Base-by-base conservation (phyloP, 495 filamentous ascomycete genomes). In the Aspergillus campestris region DNA sequence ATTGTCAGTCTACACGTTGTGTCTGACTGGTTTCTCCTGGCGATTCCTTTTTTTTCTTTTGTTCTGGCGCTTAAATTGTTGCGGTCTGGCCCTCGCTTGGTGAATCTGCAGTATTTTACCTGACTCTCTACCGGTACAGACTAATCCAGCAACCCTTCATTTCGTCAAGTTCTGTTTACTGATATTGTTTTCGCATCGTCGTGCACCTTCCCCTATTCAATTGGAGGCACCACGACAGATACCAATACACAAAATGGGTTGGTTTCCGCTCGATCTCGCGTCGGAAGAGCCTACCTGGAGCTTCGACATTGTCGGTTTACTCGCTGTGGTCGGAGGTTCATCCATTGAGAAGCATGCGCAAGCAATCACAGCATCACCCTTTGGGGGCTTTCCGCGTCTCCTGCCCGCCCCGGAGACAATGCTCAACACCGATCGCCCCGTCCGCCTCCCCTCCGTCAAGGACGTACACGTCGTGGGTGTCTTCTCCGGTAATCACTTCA, bases 341-440 rank as follows among this genome's bases (percentile, higher is more conserved):
- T 67, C 71, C 8, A 73, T 82, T 32, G 67, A 67, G 47, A 64
- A 68, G 48, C 75, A 80, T 51, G 57, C 69, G 1, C 77, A 79
- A 48, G 64, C 68, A 31, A 64, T 81, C 31, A 80, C 77, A 5
- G 69, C 75, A 15, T 72, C 70, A 18, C 58, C 64, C 42, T 62
- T 79, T 12, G 78, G 74, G 47, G 60, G 75, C 18, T 67, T 81
- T 11, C 80, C 80, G 31, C 78, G 80, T 29, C 72, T 84, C 36
- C 71, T 84, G 30, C 80, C 80, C 29, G 80, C 80, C 4, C 80
- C 80, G 10, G 79, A 84, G 60, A 75, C 75, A 31, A 67, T 84
- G 13, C 59, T 82, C 32, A 70, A 74, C 32, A 68, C 78, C 3
- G 56, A 66, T 4, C 73, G 80, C 1, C 80, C 78, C 2, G 62